Percentiles rank a stretch among this genome's conserved stretches.
Conservation (phyloP, 352 stramenopile species). For the Phytophthora hybrid region DNA sequence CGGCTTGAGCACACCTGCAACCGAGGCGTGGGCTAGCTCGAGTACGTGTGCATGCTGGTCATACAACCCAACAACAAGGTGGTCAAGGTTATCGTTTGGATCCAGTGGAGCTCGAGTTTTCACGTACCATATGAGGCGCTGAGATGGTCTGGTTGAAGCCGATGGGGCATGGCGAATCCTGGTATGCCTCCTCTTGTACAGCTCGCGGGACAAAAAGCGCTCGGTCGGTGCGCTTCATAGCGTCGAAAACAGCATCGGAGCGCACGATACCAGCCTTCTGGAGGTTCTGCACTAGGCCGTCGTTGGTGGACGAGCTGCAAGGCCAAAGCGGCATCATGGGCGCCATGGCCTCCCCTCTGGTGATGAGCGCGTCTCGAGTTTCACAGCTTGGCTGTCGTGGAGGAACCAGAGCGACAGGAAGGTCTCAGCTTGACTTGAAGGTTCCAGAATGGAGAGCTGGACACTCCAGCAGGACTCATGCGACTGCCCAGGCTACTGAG, state of each 20-base stretch:
- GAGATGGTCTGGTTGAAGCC: constrained; percentile 90
- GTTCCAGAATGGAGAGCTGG: constrained; percentile 17
- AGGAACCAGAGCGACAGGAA: not conserved
- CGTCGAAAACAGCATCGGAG: constrained; percentile 50
- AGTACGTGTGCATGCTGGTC: constrained; percentile 70
- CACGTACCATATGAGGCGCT: constrained; percentile 80
- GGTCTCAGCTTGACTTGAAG: constrained; percentile 15
- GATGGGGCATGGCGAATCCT: constrained; percentile 82
- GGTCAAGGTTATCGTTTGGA: not conserved
- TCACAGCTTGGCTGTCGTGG: constrained; percentile 29
- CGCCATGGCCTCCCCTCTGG: constrained; percentile 19
- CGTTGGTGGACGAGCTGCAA: constrained; percentile 54
- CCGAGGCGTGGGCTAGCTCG: constrained; percentile 55
- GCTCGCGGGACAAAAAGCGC: constrained; percentile 67
- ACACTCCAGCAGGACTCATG: not conserved
- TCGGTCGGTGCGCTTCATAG: constrained; percentile 76
- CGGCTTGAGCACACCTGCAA: constrained; percentile 51
- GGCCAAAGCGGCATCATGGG: constrained; percentile 41
- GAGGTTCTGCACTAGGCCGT: constrained; percentile 66
- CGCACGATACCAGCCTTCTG: constrained; percentile 54
- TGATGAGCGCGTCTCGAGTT: not conserved
- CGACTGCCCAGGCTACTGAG: not conserved
- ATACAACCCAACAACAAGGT: not conserved
- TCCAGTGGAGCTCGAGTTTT: not conserved
- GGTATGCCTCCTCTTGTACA: constrained; percentile 50